Evolutionary conservation across 805 yeast species (phyloP), one percentile per base, ranked within the genome.

Genomic region (Scheffersomyces stipitis): DNA sequence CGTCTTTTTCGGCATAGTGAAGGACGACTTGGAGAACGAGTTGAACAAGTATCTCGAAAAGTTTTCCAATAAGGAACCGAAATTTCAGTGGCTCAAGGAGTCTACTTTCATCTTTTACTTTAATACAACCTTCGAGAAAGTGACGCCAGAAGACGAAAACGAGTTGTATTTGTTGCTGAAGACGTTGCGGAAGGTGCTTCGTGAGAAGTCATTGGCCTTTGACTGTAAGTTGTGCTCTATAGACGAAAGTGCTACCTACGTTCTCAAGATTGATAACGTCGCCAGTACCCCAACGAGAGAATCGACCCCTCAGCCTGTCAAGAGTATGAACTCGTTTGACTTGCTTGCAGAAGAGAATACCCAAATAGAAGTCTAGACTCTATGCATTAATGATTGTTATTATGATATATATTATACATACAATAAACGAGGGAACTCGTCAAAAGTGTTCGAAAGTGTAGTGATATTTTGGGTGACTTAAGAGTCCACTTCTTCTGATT

Each of bases 1-100:
- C 37, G 65, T 78, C 3, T 73, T 75, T 26, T 64, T 73, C 33
- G 86, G 86, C 1, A 66, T 75, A 1, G 71, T 79, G 0, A 61
- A 59, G 34, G 71, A 69, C 6, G 74, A 70, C 14, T 44, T 81
- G 8, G 72, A 67, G 32, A 48, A 40, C 0, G 51, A 57, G 7
- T 52, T 73, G 13, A 31, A 18, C 10, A 45, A 44, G 3, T 31
- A 56, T 7, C 48, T 60, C 15, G 56, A 58, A 9, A 28, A 42
- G 12, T 60, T 49, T 38, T 54, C 39, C 3, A 30, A 59, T 2
- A 45, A 41, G 6, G 54, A 56, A 6, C 56, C 65, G 2, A 45
- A 42, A 3, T 36, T 76, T n/a, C 63, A 60, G 30, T 69, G 75
- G 73, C 46, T 69, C 26, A 57, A 56, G 16, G 75, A 64, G 22